Conservation (phyloP, 768 basidiomycete genomes). For the Pisolithus tinctorius region DNA sequence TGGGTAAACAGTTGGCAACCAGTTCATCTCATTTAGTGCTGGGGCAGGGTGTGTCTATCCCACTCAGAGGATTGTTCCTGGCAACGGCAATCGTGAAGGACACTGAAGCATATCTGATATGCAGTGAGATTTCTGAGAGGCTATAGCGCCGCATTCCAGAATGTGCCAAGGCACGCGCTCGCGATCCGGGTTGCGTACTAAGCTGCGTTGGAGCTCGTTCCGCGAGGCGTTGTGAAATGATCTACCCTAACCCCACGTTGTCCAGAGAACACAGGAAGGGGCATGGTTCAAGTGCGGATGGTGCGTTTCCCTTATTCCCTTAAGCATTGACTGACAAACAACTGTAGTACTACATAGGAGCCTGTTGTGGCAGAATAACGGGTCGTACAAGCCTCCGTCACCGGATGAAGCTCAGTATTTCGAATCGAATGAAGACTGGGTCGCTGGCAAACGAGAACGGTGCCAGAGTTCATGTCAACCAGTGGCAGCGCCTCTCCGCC, state of each 20-base stretch:
- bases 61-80: too few species aligned
- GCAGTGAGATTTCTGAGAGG: slow-evolving; percentile 13
- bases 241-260: slow-evolving; percentile 70
- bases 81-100: too few species aligned
- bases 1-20: too few species aligned
- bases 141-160: slow-evolving; percentile 39
- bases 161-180: slow-evolving; percentile 24
- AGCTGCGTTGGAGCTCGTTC: slow-evolving; percentile 33
- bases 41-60: too few species aligned
- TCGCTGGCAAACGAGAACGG: slow-evolving; percentile 71
- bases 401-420: slow-evolving; percentile 65
- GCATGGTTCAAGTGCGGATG: slow-evolving; percentile 78
- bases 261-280: slow-evolving; percentile 53
- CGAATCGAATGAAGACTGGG: slow-evolving; percentile 59
- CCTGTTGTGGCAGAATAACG: slow-evolving; percentile 82
- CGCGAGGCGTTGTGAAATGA: slow-evolving; percentile 65
- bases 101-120: too few species aligned
- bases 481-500: slow-evolving; percentile 58
- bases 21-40: too few species aligned
- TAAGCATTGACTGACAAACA: slow-evolving; percentile 3
- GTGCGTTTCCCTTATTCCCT: slow-evolving; percentile 33
- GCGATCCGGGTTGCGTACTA: slow-evolving; percentile 21
- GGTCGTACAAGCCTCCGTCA: slow-evolving; percentile 53
- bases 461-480: slow-evolving; percentile 69
- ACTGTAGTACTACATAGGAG: slow-evolving; percentile 41